Evolutionary conservation across 345 rosid genomes (phyloP).

Genomic region (Murraya koenigii): DNA sequence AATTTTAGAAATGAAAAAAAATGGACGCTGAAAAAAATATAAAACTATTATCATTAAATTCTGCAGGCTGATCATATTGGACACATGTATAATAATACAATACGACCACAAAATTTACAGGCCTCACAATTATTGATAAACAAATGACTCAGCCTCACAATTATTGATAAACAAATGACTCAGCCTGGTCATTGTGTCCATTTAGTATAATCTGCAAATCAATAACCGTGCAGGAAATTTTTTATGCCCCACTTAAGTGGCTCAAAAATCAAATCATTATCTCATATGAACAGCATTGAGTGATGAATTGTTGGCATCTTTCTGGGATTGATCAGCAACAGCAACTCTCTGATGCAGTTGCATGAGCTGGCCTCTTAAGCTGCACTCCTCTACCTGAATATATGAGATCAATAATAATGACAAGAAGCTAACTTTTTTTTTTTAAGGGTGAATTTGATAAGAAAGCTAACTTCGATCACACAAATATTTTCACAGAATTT

Average conservation of each 20-base stretch:
- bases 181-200: slow-evolving; percentile 1
- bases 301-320: not conserved
- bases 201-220: not conserved
- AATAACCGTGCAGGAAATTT: not conserved
- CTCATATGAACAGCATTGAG: slow-evolving; percentile 3
- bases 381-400: slow-evolving; percentile 73
- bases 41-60: not conserved
- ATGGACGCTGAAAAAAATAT: not conserved
- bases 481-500: not conserved
- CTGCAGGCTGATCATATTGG: not conserved
- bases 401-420: not conserved
- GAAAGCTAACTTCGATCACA: not conserved
- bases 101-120: not conserved
- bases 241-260: not conserved
- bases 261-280: not conserved
- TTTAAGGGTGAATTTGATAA: no score
- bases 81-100: not conserved
- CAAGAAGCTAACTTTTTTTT: not conserved
- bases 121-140: slow-evolving; percentile 10
- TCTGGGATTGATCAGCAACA: not conserved
- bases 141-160: not conserved
- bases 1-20: no score
- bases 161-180: slow-evolving; percentile 9
- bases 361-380: slow-evolving; percentile 60
- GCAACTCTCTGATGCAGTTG: slow-evolving; percentile 35